Evolutionary conservation across 1,139 yeast genomes (phyloP).

Genomic region (Ogataea hybrid): DNA sequence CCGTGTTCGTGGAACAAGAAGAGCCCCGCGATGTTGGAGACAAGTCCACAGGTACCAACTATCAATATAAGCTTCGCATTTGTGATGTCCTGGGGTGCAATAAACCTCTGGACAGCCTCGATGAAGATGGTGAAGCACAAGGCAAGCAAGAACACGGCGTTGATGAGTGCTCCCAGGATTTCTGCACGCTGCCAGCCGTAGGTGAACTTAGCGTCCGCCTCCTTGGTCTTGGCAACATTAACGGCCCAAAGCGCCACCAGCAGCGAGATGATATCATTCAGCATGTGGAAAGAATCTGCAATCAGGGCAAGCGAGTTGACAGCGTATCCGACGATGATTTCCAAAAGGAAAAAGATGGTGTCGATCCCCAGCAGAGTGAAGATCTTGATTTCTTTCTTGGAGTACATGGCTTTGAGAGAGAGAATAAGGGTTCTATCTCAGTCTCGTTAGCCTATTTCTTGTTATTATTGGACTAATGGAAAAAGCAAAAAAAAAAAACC

Average conservation of each 20-base stretch:
- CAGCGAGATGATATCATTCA: conserved; percentile 88
- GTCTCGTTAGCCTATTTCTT: background rate
- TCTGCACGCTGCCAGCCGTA: conserved; percentile 98
- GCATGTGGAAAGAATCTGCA: conserved; percentile 97
- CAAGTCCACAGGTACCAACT: conserved; percentile 82
- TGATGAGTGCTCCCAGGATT: conserved; percentile 87
- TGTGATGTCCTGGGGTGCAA: conserved; percentile 73
- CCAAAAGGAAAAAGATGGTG: conserved; percentile 79
- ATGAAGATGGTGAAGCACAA: conserved; percentile 88
- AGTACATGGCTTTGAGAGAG: conserved; percentile 17
- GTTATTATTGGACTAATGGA: background rate
- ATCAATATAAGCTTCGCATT: conserved; percentile 77
- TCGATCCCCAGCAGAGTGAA: conserved; percentile 71
- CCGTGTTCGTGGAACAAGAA: conserved; percentile 91
- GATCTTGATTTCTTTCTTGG: conserved; percentile 68
- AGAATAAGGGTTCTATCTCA: background rate
- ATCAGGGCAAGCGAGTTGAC: conserved; percentile 90
- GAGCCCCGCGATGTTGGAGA: conserved; percentile 80
- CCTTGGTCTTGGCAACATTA: conserved; percentile 74
- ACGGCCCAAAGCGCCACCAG: conserved; percentile 97
- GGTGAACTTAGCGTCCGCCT: conserved; percentile 85
- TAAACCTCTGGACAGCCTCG: conserved; percentile 88
- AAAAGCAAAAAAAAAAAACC: background rate
- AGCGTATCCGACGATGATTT: conserved; percentile 79
- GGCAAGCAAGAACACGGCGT: conserved; percentile 90